Evolutionary conservation across 202 grass and related monocot genomes (phyloP).

Genomic region (Setaria italica): DNA sequence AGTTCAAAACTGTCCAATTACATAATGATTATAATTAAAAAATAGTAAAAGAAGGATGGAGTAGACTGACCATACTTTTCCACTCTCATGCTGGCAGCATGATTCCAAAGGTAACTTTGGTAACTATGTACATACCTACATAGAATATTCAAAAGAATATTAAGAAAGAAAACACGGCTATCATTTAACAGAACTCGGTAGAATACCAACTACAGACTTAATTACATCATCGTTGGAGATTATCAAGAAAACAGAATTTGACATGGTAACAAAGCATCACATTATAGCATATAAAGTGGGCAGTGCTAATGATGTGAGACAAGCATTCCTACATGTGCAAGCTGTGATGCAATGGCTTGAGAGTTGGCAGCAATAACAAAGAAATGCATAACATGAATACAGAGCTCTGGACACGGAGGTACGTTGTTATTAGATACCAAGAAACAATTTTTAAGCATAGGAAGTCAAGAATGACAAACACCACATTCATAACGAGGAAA

Average conservation of each 20-base stretch:
- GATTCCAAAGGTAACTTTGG: conserved; percentile 98
- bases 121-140: conserved; percentile 97
- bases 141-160: conserved; percentile 37
- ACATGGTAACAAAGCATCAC: conserved; percentile 4
- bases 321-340: not conserved
- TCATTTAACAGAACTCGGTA: conserved; percentile 28
- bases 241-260: conserved; percentile 13
- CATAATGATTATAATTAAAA: conserved; percentile 27
- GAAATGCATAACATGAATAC: not conserved
- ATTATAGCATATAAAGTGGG: not conserved
- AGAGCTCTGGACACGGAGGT: not conserved
- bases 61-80: conserved; percentile 84
- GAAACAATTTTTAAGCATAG: conserved; percentile 2
- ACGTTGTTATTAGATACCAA: not conserved
- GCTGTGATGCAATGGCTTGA: not conserved
- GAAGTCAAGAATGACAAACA: not conserved
- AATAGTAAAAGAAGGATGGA: conserved; percentile 43
- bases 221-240: not conserved
- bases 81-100: conserved; percentile 94
- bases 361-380: not conserved
- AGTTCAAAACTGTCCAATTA: conserved; percentile 17
- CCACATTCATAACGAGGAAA: conserved; percentile 13
- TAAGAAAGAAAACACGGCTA: not conserved
- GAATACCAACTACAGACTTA: conserved; percentile 10
- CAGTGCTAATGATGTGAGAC: conserved; percentile 10